Conservation (phyloP, 768 basidiomycete species). For the Mycena floridula region DNA sequence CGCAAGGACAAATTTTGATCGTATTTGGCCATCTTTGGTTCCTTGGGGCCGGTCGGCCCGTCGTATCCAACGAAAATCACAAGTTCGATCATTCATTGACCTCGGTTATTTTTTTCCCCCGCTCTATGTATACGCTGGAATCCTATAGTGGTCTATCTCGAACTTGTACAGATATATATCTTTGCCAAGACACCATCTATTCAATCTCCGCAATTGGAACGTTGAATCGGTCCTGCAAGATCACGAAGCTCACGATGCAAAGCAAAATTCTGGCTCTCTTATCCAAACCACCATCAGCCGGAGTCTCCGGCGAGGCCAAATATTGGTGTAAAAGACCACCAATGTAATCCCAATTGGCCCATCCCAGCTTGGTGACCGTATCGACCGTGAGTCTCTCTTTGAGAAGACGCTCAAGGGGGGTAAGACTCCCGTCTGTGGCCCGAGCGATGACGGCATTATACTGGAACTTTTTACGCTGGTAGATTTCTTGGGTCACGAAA, state of each 20-base stretch:
- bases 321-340: conserved; percentile 3
- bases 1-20: too few species aligned
- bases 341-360: conserved; percentile 6
- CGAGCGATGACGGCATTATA: conserved; percentile 8
- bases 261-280: conserved; percentile 1
- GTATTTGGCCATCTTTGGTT: too few species aligned
- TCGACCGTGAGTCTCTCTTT: conserved; percentile 6
- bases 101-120: too few species aligned
- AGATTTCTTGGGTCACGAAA: conserved; percentile 12
- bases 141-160: too few species aligned
- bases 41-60: too few species aligned
- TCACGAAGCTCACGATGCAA: conserved; percentile 6
- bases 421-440: too few species aligned
- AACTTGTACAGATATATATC: too few species aligned
- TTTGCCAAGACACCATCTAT: too few species aligned
- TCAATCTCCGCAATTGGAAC: too few species aligned
- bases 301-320: conserved; percentile 1
- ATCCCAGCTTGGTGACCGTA: conserved; percentile 6
- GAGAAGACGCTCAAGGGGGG: conserved; percentile 8
- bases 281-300: conserved; percentile 1
- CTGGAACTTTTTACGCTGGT: conserved; percentile 6
- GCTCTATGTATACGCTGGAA: too few species aligned
- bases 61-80: too few species aligned
- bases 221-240: conserved; percentile 10
- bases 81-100: too few species aligned